Evolutionary conservation across 2,329 filamentous ascomycete genomes (phyloP).

Genomic region (Diaporthe vaccinii): DNA sequence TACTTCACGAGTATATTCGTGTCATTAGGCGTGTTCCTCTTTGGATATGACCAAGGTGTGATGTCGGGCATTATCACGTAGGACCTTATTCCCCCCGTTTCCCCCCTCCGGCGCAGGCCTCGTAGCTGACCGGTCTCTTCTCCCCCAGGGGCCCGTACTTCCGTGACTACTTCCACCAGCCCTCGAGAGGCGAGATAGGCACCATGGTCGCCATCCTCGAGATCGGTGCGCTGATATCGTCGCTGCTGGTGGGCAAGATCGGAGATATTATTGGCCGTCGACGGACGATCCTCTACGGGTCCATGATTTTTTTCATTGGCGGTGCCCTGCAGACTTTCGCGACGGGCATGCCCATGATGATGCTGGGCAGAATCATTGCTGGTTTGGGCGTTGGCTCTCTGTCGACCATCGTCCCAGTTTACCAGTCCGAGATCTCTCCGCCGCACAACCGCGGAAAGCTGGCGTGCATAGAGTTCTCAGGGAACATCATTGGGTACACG

Average conservation of each 20-base stretch:
- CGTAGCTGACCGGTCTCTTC: conserved; percentile 20
- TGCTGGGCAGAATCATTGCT: conserved; percentile 83
- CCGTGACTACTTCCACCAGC: conserved; percentile 92
- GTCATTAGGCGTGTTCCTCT: conserved; percentile 87
- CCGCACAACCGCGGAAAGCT: conserved; percentile 96
- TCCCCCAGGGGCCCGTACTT: conserved; percentile 82
- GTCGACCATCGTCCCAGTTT: conserved; percentile 93
- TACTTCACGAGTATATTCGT: conserved; percentile 97
- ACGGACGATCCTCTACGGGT: conserved; percentile 93
- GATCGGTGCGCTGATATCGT: conserved; percentile 92
- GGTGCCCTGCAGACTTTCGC: conserved; percentile 88
- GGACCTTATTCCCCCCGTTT: conserved; percentile 46
- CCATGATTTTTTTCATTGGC: conserved; percentile 86
- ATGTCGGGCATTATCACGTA: conserved; percentile 83
- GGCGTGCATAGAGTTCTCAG: conserved; percentile 97
- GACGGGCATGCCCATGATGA: conserved; percentile 90
- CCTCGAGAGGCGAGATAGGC: conserved; percentile 87
- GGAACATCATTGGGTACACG: conserved; percentile 95
- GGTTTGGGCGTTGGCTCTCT: conserved; percentile 90
- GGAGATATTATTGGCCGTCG: conserved; percentile 93
- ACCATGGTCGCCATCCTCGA: conserved; percentile 99
- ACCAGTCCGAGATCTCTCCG: conserved; percentile 95
- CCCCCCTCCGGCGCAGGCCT: conserved; percentile 44
- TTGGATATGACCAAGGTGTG: conserved; percentile 91
- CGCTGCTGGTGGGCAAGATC: conserved; percentile 85